phyloP scores from a whole-genome alignment of 164 flowering plant species.

The Aristolochia californica region DNA sequence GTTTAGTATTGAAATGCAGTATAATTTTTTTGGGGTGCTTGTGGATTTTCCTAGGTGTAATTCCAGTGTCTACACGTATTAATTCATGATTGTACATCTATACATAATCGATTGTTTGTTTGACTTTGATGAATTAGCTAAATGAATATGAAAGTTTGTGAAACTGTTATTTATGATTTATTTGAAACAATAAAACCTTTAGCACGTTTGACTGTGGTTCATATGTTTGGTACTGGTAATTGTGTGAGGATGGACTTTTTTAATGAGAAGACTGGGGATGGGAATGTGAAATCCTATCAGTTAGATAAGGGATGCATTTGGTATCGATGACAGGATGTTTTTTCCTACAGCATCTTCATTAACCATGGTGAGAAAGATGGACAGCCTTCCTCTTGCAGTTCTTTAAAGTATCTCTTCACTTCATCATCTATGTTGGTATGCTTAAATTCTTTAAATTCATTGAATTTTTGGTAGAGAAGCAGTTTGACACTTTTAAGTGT shows the following conservation, averaged over 20 bases:
- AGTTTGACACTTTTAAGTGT: neutral
- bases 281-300: conserved; percentile 21
- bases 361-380: conserved; percentile 67
- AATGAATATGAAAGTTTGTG: too few relatives aligned
- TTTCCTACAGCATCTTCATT: conserved; percentile 98
- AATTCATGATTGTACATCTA: too few relatives aligned
- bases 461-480: conserved; percentile 14
- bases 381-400: conserved; percentile 77
- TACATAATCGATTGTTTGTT: too few relatives aligned
- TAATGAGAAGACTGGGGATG: conserved; percentile 12
- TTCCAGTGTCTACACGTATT: too few relatives aligned
- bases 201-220: neutral
- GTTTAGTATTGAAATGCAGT: too few relatives aligned
- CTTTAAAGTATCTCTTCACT: conserved; percentile 50
- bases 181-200: neutral
- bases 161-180: neutral
- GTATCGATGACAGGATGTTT: conserved; percentile 93
- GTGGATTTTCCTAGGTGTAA: too few relatives aligned
- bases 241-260: conserved; percentile 11
- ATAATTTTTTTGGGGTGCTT: too few relatives aligned
- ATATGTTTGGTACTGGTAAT: conserved; percentile 6
- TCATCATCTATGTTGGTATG: conserved; percentile 94
- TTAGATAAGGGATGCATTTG: conserved; percentile 46
- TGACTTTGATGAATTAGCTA: too few relatives aligned
- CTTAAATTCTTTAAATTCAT: conserved; percentile 40